Conservation (phyloP, 2,329 filamentous ascomycete genomes). For the Sphaceloma murrayae region DNA sequence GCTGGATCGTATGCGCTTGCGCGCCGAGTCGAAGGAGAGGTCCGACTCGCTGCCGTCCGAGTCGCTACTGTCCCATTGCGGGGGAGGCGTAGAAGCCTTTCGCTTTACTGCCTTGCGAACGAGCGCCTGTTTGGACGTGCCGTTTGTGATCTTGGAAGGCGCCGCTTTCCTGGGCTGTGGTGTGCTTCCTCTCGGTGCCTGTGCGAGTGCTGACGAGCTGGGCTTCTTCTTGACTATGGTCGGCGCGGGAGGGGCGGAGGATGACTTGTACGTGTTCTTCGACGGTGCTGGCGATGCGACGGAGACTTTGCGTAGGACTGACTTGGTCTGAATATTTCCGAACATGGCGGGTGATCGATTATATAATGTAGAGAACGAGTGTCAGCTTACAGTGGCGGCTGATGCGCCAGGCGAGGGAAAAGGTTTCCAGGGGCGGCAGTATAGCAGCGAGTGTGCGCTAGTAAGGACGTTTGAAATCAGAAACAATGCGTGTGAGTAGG, state of each 20-base stretch:
- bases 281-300: constrained; percentile 2
- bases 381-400: background rate
- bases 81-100: constrained; percentile 30
- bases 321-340: constrained; percentile 14
- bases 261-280: constrained; percentile 7
- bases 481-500: too few relatives aligned
- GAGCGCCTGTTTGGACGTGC: constrained; percentile 8
- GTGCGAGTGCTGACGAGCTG: background rate
- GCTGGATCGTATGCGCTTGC: constrained; percentile 30
- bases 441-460: background rate
- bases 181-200: background rate
- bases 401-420: too few relatives aligned
- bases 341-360: constrained; percentile 10
- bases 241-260: constrained; percentile 6
- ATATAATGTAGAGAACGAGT: background rate
- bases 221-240: constrained; percentile 1
- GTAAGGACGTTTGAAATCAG: background rate
- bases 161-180: constrained; percentile 4
- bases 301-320: constrained; percentile 13
- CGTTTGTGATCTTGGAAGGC: background rate
- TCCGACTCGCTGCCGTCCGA: constrained; percentile 26
- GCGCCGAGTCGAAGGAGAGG: constrained; percentile 26
- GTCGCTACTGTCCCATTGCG: constrained; percentile 24
- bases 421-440: background rate
- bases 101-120: constrained; percentile 24